Base-by-base conservation (phyloP, 2,329 filamentous ascomycete genomes). In the Berkeleyomyces basicola region DNA sequence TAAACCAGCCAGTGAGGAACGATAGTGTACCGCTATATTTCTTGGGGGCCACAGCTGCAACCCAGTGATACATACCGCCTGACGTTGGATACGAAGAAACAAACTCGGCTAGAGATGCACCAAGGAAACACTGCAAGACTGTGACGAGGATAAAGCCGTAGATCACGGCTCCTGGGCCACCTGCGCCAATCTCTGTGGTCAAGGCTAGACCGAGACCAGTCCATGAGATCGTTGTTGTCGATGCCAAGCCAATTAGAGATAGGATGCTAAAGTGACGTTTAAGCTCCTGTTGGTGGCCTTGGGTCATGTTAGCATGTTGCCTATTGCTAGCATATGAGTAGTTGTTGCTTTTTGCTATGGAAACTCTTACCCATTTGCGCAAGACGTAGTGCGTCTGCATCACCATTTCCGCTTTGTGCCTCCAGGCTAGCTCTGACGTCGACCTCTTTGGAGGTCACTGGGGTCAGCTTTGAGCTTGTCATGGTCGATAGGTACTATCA, bases 11-110 rank as follows among this genome's bases (percentile, higher is more conserved):
- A 4, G 61, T 65, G 11, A 63, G 42, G 58, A 63, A 63, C 4
- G 64, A 62, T 4, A 65, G 44, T 4, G 63, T 63, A 14, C 64
- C 61, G 36, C 47, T 55, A 10, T 61, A 58, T 39, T 46, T 43
- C 16, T 49, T 49, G 0, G 77, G 76, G 3, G 76, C 75, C 36
- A 79, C 72, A 0, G 74, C 75, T 5, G 76, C 76, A 46, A 77
- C 76, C 77, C 77, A 79, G 66, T 78, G 77, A 63, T 79, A 79
- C 75, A 77, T 77, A 51, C 77, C 77, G 31, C 77, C 77, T 60
- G 75, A 74, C 7, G 75, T 76, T 3, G 77, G 77, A 63, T 78
- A 78, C 1, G 74, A 74, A 3, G 75, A 77, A 7, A 77, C 75
- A 61, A 79, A 74, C 65, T 79, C 76, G 7, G 75, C 74, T 23